phyloP scores from a whole-genome alignment of 2,329 filamentous ascomycete genomes.

The Ustilaginoidea virens region DNA sequence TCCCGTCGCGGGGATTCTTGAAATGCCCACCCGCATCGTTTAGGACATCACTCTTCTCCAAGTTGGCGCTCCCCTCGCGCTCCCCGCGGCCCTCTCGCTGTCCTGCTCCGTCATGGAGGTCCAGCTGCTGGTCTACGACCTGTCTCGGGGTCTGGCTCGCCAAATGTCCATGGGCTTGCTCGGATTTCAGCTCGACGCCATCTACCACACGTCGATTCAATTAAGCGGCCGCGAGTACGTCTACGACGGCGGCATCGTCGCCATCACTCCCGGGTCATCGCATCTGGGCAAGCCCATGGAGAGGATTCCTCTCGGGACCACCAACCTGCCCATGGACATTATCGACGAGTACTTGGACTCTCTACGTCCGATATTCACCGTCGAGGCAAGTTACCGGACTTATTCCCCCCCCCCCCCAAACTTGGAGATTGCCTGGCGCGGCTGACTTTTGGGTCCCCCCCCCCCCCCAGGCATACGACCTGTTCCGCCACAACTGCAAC shows the following conservation, averaged over 20 bases:
- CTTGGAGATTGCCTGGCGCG: no score
- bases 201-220: slow-evolving; percentile 90
- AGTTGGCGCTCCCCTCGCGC: no score
- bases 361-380: slow-evolving; percentile 65
- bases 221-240: slow-evolving; percentile 76
- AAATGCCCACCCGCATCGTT: no score
- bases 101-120: slow-evolving; percentile 45
- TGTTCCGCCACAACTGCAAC: slow-evolving; percentile 90
- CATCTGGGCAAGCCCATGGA: slow-evolving; percentile 80
- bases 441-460: slow-evolving; percentile 1
- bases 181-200: slow-evolving; percentile 61
- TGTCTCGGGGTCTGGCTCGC: slow-evolving; percentile 46
- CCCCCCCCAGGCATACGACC: slow-evolving; percentile 57
- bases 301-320: slow-evolving; percentile 57
- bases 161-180: slow-evolving; percentile 38
- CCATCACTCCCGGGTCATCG: slow-evolving; percentile 63
- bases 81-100: not conserved
- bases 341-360: slow-evolving; percentile 81
- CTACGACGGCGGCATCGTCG: slow-evolving; percentile 77
- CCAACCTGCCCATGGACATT: slow-evolving; percentile 63
- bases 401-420: slow-evolving; percentile 26
- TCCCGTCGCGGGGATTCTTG: no score
- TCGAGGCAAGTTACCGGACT: slow-evolving; percentile 36
- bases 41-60: no score
- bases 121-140: slow-evolving; percentile 63